Evolutionary conservation across 192 early-diverging fungal genomes (phyloP).

Genomic region (Umbelopsis vinacea): DNA sequence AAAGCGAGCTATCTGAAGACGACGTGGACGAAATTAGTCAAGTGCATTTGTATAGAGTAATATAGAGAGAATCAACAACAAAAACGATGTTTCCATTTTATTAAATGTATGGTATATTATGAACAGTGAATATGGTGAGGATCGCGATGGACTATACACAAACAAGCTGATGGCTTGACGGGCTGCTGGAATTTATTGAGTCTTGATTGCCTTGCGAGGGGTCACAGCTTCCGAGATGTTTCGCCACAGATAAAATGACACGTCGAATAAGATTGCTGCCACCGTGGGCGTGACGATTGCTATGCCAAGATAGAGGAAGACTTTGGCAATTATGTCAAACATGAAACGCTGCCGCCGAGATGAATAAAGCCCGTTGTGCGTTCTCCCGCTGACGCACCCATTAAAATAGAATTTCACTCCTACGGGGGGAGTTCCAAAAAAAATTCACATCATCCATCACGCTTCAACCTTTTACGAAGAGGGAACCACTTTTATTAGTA

Average conservation of each 20-base stretch:
- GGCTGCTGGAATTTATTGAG: not conserved
- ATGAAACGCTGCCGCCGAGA: not conserved
- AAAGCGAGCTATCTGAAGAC: slow-evolving; percentile 55
- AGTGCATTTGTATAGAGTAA: slow-evolving; percentile 60
- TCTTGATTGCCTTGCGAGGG: slow-evolving; percentile 15
- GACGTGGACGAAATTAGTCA: slow-evolving; percentile 55
- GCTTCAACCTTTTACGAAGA: not conserved
- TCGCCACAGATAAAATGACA: slow-evolving; percentile 21
- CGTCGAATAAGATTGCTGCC: slow-evolving; percentile 3
- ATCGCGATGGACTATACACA: not conserved
- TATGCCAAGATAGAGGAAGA: slow-evolving; percentile 13
- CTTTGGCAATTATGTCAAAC: slow-evolving; percentile 19
- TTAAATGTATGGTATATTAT: slow-evolving; percentile 14
- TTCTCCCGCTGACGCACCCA: too few relatives aligned
- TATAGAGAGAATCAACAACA: slow-evolving; percentile 34
- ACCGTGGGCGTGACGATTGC: slow-evolving; percentile 16
- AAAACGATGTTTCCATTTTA: not conserved
- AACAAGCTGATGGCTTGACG: not conserved
- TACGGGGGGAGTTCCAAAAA: too few relatives aligned
- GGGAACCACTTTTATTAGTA: not conserved
- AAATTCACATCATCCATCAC: too few relatives aligned
- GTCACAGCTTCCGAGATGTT: slow-evolving; percentile 21
- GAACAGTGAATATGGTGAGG: not conserved
- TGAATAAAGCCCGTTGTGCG: too few relatives aligned
- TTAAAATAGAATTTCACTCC: too few relatives aligned